These are phyloP conservation scores for Boletellus dicymbophilus DNA, from an alignment of 1,284 basidiomycete species.

Conservation along the genomic window DNA sequence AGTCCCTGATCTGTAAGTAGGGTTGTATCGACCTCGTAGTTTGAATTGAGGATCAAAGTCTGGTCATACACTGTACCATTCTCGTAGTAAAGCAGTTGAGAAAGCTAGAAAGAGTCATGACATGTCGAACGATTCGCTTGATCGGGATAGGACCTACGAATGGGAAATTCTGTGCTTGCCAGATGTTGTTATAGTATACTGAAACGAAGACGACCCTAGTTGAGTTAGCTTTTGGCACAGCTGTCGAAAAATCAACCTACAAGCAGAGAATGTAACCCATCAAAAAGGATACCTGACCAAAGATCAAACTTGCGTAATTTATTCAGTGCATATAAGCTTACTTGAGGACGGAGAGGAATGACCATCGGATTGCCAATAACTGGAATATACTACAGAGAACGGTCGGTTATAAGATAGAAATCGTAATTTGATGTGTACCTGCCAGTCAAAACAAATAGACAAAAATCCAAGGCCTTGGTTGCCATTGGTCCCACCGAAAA, in stretches of 20 bases:
- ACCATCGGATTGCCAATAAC: conserved; percentile 42
- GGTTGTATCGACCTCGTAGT: conserved; percentile 47
- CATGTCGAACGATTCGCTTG: no score
- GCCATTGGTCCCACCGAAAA: conserved; percentile 63
- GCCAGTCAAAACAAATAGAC: conserved; percentile 60
- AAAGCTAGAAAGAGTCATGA: conserved; percentile 39
- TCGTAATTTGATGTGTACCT: conserved; percentile 14
- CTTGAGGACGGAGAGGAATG: conserved; percentile 45
- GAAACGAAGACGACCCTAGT: conserved; percentile 42
- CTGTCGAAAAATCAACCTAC: conserved; percentile 18
- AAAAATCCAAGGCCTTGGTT: conserved; percentile 58
- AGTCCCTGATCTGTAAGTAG: conserved; percentile 46
- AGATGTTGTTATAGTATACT: conserved; percentile 49
- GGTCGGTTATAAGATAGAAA: not conserved
- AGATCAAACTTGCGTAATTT: not conserved
- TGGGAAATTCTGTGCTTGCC: conserved; percentile 49
- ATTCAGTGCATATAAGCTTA: conserved; percentile 10
- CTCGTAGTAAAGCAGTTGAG: conserved; percentile 52
- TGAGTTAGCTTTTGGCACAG: conserved; percentile 1
- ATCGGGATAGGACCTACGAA: conserved; percentile 42
- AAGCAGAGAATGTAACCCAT: conserved; percentile 47
- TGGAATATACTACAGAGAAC: conserved; percentile 41
- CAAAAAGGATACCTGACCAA: conserved; percentile 38
- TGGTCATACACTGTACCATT: conserved; percentile 53
- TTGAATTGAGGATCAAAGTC: conserved; percentile 45